Percentiles rank a stretch among this genome's conserved stretches.
phyloP scores from a whole-genome alignment of 768 basidiomycete genomes.

The Kwoniella sp. region DNA sequence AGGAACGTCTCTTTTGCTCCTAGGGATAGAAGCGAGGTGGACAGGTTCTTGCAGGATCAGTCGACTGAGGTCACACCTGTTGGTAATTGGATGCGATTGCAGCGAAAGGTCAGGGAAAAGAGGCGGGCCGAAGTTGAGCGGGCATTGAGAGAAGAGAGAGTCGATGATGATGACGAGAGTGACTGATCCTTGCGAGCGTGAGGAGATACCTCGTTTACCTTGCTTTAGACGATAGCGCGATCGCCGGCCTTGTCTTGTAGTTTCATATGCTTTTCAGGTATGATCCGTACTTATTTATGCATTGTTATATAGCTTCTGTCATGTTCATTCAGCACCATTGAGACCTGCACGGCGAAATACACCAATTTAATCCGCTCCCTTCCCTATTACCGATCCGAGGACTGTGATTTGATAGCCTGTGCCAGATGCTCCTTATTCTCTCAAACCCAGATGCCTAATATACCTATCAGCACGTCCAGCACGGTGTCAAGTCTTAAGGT shows the following conservation, averaged over 20 bases:
- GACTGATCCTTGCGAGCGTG: no score
- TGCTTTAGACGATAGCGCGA: no score
- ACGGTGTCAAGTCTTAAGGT: no score
- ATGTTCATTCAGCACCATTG: no score
- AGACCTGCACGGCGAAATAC: no score
- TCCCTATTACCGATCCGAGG: no score
- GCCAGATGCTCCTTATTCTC: no score
- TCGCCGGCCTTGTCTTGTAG: neutral
- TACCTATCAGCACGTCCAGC: no score
- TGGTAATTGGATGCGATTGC: slow-evolving; percentile 76
- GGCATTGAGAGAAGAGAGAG: slow-evolving; percentile 44
- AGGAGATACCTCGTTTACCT: no score
- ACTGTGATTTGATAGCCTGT: no score
- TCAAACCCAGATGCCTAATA: no score
- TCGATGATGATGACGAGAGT: slow-evolving; percentile 26
- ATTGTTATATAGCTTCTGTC: neutral
- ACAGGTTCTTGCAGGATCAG: slow-evolving; percentile 63
- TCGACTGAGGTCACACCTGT: slow-evolving; percentile 71
- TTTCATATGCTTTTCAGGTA: neutral
- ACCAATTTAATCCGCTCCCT: no score
- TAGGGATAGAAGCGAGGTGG: slow-evolving; percentile 68
- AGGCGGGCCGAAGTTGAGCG: slow-evolving; percentile 57
- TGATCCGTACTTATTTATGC: neutral
- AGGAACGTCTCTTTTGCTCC: slow-evolving; percentile 75
- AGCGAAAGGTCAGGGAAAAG: slow-evolving; percentile 72